Evolutionary conservation across 176 grass and related monocot species (phyloP), one percentile per base, ranked within the genome.

Genomic region (Coix lacrymajobi): DNA sequence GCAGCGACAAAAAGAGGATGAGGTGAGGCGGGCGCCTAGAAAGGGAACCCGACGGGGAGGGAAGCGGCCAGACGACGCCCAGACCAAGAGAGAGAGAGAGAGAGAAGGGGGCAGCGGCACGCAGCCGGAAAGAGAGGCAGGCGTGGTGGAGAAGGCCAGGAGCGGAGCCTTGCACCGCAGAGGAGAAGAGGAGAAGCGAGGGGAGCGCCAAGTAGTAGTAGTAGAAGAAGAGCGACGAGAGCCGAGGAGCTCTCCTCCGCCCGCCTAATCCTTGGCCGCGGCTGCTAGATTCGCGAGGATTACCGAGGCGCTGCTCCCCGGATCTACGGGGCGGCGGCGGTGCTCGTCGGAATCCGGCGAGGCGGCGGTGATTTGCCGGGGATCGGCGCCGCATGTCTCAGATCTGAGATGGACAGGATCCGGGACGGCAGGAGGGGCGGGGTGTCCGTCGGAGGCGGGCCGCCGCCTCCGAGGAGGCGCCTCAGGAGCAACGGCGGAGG

Each of bases 321-420:
- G 69, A 85, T 85, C 82, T 89, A 67, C 32, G 54, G 6, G 67
- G 74, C 26, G 62, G 5, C 7, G 65, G 84, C 38, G 62, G 66
- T 0, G 77, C 17, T 6, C 52, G 83, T 12, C 69, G 75, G 86
- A 80, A 77, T 83, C 79, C 73, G 74, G 83, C 76, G 69, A 79
- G 70, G 57, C 14, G 41, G 78, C 56, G 57, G 69, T 31, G 85
- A 84, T 91, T 88, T 81, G 44, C 81, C 36, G 82, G 75, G 29
- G 74, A 89, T 88, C 81, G 61, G 83, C 76, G 46, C 15, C 87
- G 76, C 72, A 88, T 81, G 91, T 58, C 71, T 87, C 76, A 88
- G 82, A 93, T 93, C 88, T 88, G 87, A 92, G 22, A 94, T 94
- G 92, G 92, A 94, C 66, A 83, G 92, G 77, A 79, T 94, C 66